Conservation (phyloP, 768 basidiomycete species). For the Steccherinum ochraceum region DNA sequence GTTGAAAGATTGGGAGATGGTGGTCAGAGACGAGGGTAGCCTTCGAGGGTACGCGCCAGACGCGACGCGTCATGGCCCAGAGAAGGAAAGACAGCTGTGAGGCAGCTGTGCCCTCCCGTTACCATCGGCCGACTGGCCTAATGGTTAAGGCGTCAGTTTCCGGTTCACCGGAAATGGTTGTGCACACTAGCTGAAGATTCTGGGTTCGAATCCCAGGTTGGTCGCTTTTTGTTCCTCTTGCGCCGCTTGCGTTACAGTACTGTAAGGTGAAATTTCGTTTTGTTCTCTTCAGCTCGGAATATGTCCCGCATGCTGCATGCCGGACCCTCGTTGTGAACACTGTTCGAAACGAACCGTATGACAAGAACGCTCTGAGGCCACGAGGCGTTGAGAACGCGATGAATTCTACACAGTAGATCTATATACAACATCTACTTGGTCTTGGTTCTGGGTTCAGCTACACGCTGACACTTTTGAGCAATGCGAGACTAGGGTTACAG, state of each 20-base stretch:
- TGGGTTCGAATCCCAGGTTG: slow-evolving; percentile 60
- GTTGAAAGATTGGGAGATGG: background rate
- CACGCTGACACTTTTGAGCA: background rate
- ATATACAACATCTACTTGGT: background rate
- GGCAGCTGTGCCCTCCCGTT: no score
- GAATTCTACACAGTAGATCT: background rate
- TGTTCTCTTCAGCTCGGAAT: no score
- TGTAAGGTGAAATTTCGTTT: no score
- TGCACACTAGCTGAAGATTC: slow-evolving; percentile 42
- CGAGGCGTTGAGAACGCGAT: no score
- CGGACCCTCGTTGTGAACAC: no score
- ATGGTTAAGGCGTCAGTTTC: slow-evolving; percentile 62
- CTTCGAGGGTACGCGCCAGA: no score
- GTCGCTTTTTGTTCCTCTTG: slow-evolving; percentile 34
- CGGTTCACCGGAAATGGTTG: slow-evolving; percentile 31
- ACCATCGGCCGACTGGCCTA: slow-evolving; percentile 49
- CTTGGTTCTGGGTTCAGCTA: background rate
- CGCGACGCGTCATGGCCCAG: no score
- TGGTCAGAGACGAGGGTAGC: background rate
- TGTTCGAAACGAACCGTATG: no score
- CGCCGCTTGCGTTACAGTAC: no score
- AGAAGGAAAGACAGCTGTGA: no score
- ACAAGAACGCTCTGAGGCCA: no score
- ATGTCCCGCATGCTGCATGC: no score
- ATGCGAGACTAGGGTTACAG: background rate